Base-by-base conservation (phyloP, 2,329 filamentous ascomycete species). In the Fusarium circinatum region DNA sequence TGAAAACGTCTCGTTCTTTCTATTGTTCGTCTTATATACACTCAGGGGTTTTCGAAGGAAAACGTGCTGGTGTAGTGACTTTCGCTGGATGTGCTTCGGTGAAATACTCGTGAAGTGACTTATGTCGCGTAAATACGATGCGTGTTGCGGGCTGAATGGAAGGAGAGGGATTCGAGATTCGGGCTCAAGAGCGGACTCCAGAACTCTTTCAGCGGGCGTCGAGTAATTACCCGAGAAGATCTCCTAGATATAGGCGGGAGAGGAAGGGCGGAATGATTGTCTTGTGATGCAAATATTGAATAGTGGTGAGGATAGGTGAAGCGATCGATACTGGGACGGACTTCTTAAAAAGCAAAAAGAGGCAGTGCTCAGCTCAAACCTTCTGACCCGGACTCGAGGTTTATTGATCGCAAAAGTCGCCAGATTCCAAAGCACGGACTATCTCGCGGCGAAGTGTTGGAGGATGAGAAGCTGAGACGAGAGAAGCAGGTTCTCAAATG, bases 41-140 rank as follows among this genome's bases (percentile, higher is more conserved):
- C 94, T 78, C 93, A 91, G 89, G 87, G 89, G 89, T 90, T 88
- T 91, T 92, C 93, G 92, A 89, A 95, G 87, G 92, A 95, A 95
- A 96, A 95, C 92, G 91, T 93, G 94, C 92, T 94, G 93, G 92
- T 95, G 93, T 86, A 89, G 87, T 88, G 88, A 84, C 83, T 85
- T 72, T 78, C 81, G 74, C 51, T 81, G 80, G 81, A 76, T 82
- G 82, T 83, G 82, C 82, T 84, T 83, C 83, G 84, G 81, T 77
- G 81, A 78, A 81, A 79, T 78, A 78, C 78, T 80, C 81, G 82
- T 83, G 82, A 83, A 82, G 80, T 82, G 82, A 80, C 76, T 79
- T 75, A 70, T 79, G 78, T 79, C 80, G 81, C 76, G 77, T 73
- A 81, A 71, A 77, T 76, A 78, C 79, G 78, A 76, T 80, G 80